Evolutionary conservation across 2,329 filamentous ascomycete species (phyloP).

Genomic region (Trichoderma citrinoviride): DNA sequence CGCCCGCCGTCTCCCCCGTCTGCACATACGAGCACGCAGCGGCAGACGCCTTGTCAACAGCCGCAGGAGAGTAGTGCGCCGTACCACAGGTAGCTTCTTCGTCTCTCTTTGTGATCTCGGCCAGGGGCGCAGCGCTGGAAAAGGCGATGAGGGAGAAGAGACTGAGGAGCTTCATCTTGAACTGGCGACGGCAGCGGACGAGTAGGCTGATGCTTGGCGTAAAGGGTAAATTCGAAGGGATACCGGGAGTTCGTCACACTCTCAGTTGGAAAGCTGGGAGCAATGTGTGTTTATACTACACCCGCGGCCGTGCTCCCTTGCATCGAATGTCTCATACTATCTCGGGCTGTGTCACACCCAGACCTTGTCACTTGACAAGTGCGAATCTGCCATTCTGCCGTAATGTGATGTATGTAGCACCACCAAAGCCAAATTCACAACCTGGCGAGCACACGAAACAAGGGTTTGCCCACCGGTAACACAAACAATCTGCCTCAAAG

Average conservation of each 20-base stretch:
- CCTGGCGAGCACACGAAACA: no score
- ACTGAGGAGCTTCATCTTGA: conserved; percentile 31
- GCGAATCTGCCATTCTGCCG: no score
- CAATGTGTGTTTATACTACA: neutral
- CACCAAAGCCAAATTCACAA: no score
- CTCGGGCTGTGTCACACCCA: neutral
- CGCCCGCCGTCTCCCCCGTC: conserved; percentile 28
- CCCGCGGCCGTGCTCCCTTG: neutral
- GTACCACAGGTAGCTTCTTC: conserved; percentile 30
- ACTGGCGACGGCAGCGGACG: neutral
- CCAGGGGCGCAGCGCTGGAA: conserved; percentile 29
- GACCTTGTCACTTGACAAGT: neutral
- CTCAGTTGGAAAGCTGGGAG: neutral
- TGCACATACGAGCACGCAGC: conserved; percentile 30
- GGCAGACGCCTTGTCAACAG: conserved; percentile 32
- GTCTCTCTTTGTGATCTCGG: conserved; percentile 21
- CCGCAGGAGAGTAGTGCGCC: conserved; percentile 30
- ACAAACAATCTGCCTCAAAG: no score
- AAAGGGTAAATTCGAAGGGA: neutral
- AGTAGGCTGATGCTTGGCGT: neutral
- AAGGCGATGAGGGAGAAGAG: conserved; percentile 32
- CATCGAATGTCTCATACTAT: neutral
- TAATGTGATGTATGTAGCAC: no score
- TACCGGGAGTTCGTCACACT: no score
- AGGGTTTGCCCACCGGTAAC: no score